Percentiles rank a stretch among this genome's conserved stretches.
Evolutionary conservation across 352 stramenopile genomes (phyloP).

Genomic region (Albugo candida): DNA sequence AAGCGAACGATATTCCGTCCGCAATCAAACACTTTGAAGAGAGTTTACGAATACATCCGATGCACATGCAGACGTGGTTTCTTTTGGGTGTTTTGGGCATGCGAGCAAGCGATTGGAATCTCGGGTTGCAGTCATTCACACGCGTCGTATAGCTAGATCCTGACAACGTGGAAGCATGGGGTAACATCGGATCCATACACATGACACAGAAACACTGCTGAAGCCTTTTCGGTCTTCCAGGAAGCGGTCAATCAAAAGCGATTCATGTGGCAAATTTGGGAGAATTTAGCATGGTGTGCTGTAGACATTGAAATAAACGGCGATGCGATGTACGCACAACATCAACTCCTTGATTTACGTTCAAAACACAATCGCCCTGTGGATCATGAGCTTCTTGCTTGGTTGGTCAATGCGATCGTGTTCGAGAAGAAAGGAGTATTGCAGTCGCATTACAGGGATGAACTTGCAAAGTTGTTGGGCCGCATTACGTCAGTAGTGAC

Average conservation of each 20-base stretch:
- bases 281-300: conserved; percentile 73
- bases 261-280: conserved; percentile 84
- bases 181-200: conserved; percentile 79
- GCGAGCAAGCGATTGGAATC: conserved; percentile 69
- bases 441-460: conserved; percentile 14
- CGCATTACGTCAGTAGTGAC: conserved; percentile 60
- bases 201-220: conserved; percentile 44
- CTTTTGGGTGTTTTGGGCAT: conserved; percentile 82
- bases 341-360: conserved; percentile 68
- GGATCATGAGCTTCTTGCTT: conserved; percentile 58
- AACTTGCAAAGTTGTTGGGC: conserved; percentile 49
- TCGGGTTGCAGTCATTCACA: conserved; percentile 78
- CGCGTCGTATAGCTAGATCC: conserved; percentile 88
- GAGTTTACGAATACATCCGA: conserved; percentile 78
- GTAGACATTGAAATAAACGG: conserved; percentile 56
- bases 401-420: conserved; percentile 63
- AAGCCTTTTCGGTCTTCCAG: conserved; percentile 66
- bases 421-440: conserved; percentile 32
- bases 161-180: conserved; percentile 42
- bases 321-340: conserved; percentile 66
- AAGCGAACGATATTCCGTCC: conserved; percentile 59
- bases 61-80: conserved; percentile 86
- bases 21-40: conserved; percentile 69
- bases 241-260: conserved; percentile 80
- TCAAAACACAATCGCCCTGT: conserved; percentile 59